A percentile compares a stretch with the other conserved stretches of the same genome.
Evolutionary conservation across 257 asterid genomes (phyloP).

Genomic region (Solanum lycopersicoides): DNA sequence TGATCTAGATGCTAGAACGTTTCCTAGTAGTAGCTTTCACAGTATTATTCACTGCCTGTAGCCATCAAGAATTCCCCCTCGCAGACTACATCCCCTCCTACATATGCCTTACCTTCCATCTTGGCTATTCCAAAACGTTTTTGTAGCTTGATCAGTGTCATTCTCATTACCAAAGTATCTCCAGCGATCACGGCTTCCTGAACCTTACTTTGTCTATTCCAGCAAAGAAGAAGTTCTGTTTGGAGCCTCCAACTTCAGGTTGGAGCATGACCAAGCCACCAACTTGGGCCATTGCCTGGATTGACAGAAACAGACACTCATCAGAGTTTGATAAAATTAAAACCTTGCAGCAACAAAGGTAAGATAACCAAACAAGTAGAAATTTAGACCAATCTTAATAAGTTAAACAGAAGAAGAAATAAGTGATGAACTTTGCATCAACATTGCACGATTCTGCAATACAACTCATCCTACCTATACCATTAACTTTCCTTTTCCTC

Average conservation of each 20-base stretch:
- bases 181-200: slow-evolving; percentile 81
- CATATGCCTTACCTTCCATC: slow-evolving; percentile 93
- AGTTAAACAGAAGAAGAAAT: not conserved
- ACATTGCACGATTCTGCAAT: not conserved
- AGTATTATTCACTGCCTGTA: slow-evolving; percentile 35
- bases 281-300: slow-evolving; percentile 96
- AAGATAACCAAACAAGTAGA: not conserved
- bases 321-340: slow-evolving; percentile 4
- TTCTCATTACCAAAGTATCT: slow-evolving; percentile 80
- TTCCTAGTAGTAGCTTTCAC: not conserved
- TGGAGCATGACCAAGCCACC: slow-evolving; percentile 87
- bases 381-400: not conserved
- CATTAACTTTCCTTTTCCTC: not conserved
- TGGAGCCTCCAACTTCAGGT: slow-evolving; percentile 83
- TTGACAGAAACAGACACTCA: not conserved
- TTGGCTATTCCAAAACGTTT: slow-evolving; percentile 85
- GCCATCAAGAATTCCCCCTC: slow-evolving; percentile 97
- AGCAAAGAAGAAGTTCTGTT: slow-evolving; percentile 71
- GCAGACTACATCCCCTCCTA: slow-evolving; percentile 79
- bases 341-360: not conserved
- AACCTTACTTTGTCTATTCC: slow-evolving; percentile 87
- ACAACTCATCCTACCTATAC: not conserved
- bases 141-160: slow-evolving; percentile 73
- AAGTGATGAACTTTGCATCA: not conserved
- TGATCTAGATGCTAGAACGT: not conserved